Base-by-base conservation (phyloP, 805 yeast species). In the Pichia nakasei region DNA sequence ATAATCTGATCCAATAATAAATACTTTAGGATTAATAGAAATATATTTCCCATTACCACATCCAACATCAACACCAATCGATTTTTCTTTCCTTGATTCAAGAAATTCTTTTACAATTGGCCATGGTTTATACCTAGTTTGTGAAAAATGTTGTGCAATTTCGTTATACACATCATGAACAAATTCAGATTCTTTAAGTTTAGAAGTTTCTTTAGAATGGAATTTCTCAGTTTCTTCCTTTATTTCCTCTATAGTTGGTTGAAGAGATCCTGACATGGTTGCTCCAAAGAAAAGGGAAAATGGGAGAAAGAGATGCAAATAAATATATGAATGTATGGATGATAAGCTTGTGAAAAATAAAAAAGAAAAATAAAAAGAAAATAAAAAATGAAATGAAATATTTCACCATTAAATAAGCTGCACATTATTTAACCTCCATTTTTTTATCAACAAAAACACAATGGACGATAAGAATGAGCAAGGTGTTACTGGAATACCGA, bases 21-120 rank as follows among this genome's bases (percentile, higher is more conserved):
- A 81, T 4, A 91, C 60, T 37, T 82, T 70, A 9, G 73, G 68
- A 60, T 91, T 89, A 12, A 88, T 73, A 2, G 73, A 74, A 35
- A 91, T 61, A 58, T 93, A 93, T 58, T 93, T 93, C 2, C 98
- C 98, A 60, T 93, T 93, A 3, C 98, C 98, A 61, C 97, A 91
- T 0, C 98, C 98, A 19, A 91, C 86, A 64, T 93, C 98, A 24
- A 88, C 69, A 1, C 98, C 98, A 0, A 91, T 49, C 1, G 81
- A 65, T 36, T 86, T 82, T 6, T 65, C 64, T 0, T 58, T 47
- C 53, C 76, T 74, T 1, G 61, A 52, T 11, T 53, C 57, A 37
- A 93, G 63, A 57, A 83, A 93, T 47, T 70, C 61, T 41, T 85
- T 85, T 22, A 93, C 98, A 19, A 88, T 79, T 8, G 97, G 97